Percentiles rank a stretch among this genome's conserved stretches.
Evolutionary conservation across 306 rosid species (phyloP).

Genomic region (Alnus rubra): DNA sequence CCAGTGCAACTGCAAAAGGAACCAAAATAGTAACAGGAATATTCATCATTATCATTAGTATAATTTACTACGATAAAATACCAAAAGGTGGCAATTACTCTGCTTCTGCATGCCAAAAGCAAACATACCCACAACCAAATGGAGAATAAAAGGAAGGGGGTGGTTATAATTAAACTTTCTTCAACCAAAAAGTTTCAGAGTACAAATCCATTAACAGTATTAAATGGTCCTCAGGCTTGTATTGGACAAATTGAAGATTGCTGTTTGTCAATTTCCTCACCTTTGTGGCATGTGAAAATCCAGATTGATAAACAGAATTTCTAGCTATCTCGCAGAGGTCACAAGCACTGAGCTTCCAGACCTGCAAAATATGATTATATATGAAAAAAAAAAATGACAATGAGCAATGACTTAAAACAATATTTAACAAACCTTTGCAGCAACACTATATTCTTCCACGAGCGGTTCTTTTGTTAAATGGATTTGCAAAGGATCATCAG

Average conservation of each 20-base stretch:
- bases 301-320: slow-evolving; percentile 90
- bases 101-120: not conserved
- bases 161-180: not conserved
- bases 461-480: slow-evolving; percentile 54
- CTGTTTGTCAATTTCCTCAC: slow-evolving; percentile 36
- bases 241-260: not conserved
- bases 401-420: not conserved
- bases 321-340: slow-evolving; percentile 85
- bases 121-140: not conserved
- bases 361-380: slow-evolving; percentile 43
- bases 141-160: not conserved
- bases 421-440: slow-evolving; percentile 40
- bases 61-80: not conserved
- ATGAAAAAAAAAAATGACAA: slow-evolving; percentile 13
- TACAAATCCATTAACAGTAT: not conserved
- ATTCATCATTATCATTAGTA: not conserved
- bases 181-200: not conserved
- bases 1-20: slow-evolving; percentile 64
- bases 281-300: slow-evolving; percentile 78
- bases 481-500: slow-evolving; percentile 69
- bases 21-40: not conserved
- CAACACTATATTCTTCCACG: slow-evolving; percentile 56
- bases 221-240: not conserved
- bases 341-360: slow-evolving; percentile 87
- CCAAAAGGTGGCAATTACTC: not conserved